A percentile compares a stretch with the other conserved stretches of the same genome.
phyloP scores from a whole-genome alignment of 805 yeast species.

The Saturnispora gosingensis region DNA sequence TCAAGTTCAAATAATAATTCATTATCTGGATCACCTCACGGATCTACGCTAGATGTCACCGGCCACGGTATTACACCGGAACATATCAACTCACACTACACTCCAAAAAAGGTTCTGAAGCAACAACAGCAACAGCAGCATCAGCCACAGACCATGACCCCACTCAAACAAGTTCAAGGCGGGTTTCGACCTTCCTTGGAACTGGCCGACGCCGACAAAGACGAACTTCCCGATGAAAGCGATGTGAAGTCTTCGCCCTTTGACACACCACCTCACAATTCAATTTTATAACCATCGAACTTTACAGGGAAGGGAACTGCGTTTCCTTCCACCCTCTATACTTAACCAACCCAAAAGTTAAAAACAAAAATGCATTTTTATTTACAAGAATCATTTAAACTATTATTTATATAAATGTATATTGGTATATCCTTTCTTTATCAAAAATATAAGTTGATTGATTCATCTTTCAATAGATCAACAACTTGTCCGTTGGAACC shows the following conservation, averaged over 20 bases:
- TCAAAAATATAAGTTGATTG: conserved; percentile 5
- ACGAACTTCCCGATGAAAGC: not conserved
- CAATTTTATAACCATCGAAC: not conserved
- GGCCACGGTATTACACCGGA: not conserved
- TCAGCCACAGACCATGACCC: not conserved
- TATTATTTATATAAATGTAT: not conserved
- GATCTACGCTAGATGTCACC: not conserved
- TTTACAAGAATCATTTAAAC: not conserved
- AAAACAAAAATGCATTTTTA: not conserved
- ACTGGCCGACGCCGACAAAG: not conserved
- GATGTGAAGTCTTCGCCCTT: conserved; percentile 8
- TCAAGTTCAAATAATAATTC: not conserved
- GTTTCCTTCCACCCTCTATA: not conserved
- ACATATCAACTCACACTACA: conserved; percentile 1
- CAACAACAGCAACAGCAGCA: not conserved
- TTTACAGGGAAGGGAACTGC: not conserved
- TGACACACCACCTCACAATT: conserved; percentile 12
- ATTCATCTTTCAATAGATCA: conserved; percentile 13
- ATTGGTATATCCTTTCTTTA: not conserved
- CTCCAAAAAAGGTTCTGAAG: not conserved
- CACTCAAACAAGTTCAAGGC: not conserved
- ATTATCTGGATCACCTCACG: not conserved
- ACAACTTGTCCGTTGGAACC: conserved; percentile 38
- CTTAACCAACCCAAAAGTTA: not conserved
- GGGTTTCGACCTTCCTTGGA: not conserved